Conservation (phyloP, 768 basidiomycete species). For the Sarcomyxa edulis region DNA sequence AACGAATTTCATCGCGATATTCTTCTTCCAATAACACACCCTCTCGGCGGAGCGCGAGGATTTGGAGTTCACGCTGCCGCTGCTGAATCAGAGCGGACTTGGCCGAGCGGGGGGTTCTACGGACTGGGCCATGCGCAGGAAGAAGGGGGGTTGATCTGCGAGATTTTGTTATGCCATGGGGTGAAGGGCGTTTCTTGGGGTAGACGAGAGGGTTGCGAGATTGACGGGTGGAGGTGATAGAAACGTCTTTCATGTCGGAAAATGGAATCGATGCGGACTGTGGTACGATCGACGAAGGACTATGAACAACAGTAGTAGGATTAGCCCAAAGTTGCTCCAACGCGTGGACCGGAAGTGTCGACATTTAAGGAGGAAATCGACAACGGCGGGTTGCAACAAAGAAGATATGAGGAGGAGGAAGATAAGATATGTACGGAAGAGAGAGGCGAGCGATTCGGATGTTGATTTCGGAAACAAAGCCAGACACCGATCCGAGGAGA, state of each 20-base stretch:
- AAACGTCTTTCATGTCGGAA: slow-evolving; percentile 75
- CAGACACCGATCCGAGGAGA: slow-evolving; percentile 5
- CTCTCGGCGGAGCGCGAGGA: slow-evolving; percentile 63
- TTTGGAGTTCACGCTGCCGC: slow-evolving; percentile 65
- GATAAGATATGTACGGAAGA: slow-evolving; percentile 2
- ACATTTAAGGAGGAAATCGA: neutral
- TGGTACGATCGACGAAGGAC: slow-evolving; percentile 39
- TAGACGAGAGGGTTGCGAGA: slow-evolving; percentile 64
- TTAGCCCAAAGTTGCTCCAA: too few species aligned
- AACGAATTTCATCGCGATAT: slow-evolving; percentile 87
- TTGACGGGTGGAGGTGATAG: slow-evolving; percentile 50
- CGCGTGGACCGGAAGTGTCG: too few species aligned
- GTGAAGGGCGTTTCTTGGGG: slow-evolving; percentile 83
- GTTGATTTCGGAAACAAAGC: slow-evolving; percentile 12
- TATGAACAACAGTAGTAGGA: too few species aligned
- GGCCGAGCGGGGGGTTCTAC: slow-evolving; percentile 62
- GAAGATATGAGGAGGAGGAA: slow-evolving; percentile 10
- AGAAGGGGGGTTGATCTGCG: slow-evolving; percentile 49
- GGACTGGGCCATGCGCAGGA: slow-evolving; percentile 42
- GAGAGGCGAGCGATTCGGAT: slow-evolving; percentile 3
- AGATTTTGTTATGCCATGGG: slow-evolving; percentile 68
- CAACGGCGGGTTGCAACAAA: slow-evolving; percentile 3
- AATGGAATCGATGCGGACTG: slow-evolving; percentile 33
- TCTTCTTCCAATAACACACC: slow-evolving; percentile 88
- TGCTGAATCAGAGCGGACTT: slow-evolving; percentile 58